Evolutionary conservation across 768 basidiomycete species (phyloP), one percentile per base, ranked within the genome.

Genomic region (Calocybe gangraenosa): DNA sequence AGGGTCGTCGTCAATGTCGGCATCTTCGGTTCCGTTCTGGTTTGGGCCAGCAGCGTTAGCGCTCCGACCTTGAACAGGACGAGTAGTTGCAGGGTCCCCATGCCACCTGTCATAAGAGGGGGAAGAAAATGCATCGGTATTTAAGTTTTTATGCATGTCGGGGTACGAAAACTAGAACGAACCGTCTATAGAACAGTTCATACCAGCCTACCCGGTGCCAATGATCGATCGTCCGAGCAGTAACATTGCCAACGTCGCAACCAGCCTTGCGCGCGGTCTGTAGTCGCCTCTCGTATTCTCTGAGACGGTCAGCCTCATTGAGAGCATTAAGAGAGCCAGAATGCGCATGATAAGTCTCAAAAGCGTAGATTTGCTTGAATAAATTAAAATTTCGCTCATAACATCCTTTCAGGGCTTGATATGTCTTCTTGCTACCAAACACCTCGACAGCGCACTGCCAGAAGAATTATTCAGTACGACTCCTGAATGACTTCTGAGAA

Each of bases 301-400:
- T 68, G 40, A 84, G 65, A 13, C 87, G 75, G 49, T 86, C 84
- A 3, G 76, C 74, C 54, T 87, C 83, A 47, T 69, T 65, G 30
- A 76, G 63, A 8, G 67, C 58, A 23, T 67, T 66, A 41, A 63
- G 57, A 49, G 54, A 53, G 31, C 62, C 63, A 33, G 62, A 50
- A 52, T 71, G 64, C 31, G 64, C 56, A 44, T 76, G 63, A 48
- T 71, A 83, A 10, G 64, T 65, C 59, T 90, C 84, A 50, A 86
- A 85, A 5, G 78, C 73, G 56, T 84, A 83, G 31, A 90, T 85
- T 60, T 89, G 86, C 63, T 85, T 88, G 74, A 88, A 90, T 13
- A 87, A 65, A 53, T 87, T 88, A 53, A 90, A 86, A 53, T 88
- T 89, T 56, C 87, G 84, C 58, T 90, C 86, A 51, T 87, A 90